A percentile compares a stretch with the other conserved stretches of the same genome.
These are phyloP conservation scores for Pezicula neosporulosa DNA, from an alignment of 2,329 filamentous ascomycete species.

Conservation along the genomic window DNA sequence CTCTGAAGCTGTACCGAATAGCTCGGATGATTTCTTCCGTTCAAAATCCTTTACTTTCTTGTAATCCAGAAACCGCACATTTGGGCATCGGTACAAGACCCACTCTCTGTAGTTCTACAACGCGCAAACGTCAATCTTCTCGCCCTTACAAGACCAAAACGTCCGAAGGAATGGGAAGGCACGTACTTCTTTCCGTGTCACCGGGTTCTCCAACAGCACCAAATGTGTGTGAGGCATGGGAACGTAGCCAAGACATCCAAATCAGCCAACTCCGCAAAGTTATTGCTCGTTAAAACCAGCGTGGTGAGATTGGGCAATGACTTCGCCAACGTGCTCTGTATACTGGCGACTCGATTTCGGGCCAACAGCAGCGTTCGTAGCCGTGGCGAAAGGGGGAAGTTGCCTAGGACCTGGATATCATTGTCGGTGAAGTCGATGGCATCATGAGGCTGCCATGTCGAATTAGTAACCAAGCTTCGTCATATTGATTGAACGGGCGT, in stretches of 20 bases:
- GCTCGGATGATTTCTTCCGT: slow-evolving; percentile 67
- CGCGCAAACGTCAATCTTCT: slow-evolving; percentile 1
- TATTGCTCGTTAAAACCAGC: slow-evolving; percentile 80
- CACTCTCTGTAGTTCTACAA: slow-evolving; percentile 84
- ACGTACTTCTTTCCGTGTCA: slow-evolving; percentile 86
- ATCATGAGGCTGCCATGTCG: slow-evolving; percentile 75
- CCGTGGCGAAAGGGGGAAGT: slow-evolving; percentile 89
- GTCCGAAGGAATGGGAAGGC: not conserved
- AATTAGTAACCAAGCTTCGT: not conserved
- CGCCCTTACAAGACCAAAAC: not conserved
- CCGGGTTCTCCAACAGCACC: slow-evolving; percentile 81
- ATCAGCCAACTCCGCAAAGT: slow-evolving; percentile 79
- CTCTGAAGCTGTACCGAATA: slow-evolving; percentile 78
- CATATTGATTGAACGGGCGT: not conserved
- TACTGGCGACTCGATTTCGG: slow-evolving; percentile 79
- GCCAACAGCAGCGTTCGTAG: slow-evolving; percentile 85
- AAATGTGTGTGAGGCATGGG: slow-evolving; percentile 72
- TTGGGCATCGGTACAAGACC: slow-evolving; percentile 82
- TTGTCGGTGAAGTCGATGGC: slow-evolving; percentile 98
- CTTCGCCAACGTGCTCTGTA: slow-evolving; percentile 71
- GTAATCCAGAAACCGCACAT: slow-evolving; percentile 88
- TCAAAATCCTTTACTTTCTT: slow-evolving; percentile 87
- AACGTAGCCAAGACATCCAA: slow-evolving; percentile 75
- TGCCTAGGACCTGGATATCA: slow-evolving; percentile 83
- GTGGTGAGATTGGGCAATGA: slow-evolving; percentile 80